Conservation (phyloP, 75 land plant species). For the Picea glauca region DNA sequence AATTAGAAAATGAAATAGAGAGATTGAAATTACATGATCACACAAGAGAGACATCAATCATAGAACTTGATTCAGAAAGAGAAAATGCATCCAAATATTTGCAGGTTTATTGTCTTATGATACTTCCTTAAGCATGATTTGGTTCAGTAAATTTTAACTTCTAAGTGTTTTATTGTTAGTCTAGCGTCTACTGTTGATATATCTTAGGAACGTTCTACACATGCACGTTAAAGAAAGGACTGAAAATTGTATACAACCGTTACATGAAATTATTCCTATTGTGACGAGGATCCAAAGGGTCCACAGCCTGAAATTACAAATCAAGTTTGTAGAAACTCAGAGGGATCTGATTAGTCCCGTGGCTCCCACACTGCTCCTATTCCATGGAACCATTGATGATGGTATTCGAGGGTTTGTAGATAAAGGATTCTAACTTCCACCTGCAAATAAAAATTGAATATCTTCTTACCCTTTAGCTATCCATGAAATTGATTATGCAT, state of each 20-base stretch:
- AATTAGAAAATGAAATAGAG: neutral
- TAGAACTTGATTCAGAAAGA: neutral
- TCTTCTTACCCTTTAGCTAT: too few relatives aligned
- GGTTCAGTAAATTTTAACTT: too few relatives aligned
- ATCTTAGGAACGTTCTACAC: too few relatives aligned
- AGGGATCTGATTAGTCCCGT: neutral
- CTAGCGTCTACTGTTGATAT: too few relatives aligned
- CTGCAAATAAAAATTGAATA: too few relatives aligned
- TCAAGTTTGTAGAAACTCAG: constrained; percentile 12
- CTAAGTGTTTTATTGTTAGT: too few relatives aligned
- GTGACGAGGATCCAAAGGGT: constrained; percentile 20
- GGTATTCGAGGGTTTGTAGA: neutral
- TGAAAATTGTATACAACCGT: constrained; percentile 14
- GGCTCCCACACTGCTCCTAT: constrained; percentile 15
- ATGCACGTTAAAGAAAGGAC: constrained; percentile 1
- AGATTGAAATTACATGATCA: neutral
- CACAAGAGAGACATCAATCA: neutral
- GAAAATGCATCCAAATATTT: neutral
- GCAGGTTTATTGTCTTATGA: too few relatives aligned
- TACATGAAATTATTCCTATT: constrained; percentile 5
- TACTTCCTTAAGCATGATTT: too few relatives aligned
- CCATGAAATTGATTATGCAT: too few relatives aligned
- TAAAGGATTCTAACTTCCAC: too few relatives aligned
- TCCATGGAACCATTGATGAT: constrained; percentile 16
- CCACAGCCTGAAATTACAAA: constrained; percentile 1